These are phyloP conservation scores for Ceratobasidium sp. DNA, from an alignment of 1,284 basidiomycete genomes.

Conservation along the genomic window DNA sequence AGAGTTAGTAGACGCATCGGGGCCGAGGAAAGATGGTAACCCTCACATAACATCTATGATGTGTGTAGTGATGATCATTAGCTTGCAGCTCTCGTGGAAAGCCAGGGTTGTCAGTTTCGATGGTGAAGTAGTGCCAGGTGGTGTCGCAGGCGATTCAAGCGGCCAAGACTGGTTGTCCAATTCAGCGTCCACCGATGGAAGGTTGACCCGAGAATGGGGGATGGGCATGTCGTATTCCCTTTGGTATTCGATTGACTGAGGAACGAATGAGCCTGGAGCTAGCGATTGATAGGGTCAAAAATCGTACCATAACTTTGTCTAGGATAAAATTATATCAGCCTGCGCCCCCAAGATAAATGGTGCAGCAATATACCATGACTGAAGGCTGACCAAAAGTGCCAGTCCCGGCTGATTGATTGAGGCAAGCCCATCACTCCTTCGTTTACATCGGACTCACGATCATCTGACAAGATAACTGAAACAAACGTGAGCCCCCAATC, in stretches of 20 bases:
- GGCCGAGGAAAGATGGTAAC: not conserved
- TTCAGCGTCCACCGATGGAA: slow-evolving; percentile 11
- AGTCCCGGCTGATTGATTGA: slow-evolving; percentile 66
- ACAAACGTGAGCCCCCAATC: not conserved
- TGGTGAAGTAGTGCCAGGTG: not conserved
- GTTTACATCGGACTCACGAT: slow-evolving; percentile 67
- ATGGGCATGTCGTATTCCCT: slow-evolving; percentile 65
- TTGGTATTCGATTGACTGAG: slow-evolving; percentile 53
- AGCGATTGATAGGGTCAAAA: slow-evolving; percentile 48
- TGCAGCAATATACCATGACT: slow-evolving; percentile 57
- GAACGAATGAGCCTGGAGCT: not conserved
- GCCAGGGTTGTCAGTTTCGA: slow-evolving; percentile 60
- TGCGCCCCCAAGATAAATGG: slow-evolving; percentile 57
- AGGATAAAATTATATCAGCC: not conserved
- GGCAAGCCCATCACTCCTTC: slow-evolving; percentile 63
- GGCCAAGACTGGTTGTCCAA: slow-evolving; percentile 23
- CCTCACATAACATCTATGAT: slow-evolving; percentile 72
- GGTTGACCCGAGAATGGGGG: slow-evolving; percentile 47
- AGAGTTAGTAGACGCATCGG: not conserved
- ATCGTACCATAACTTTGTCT: slow-evolving; percentile 37
- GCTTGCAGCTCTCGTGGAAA: slow-evolving; percentile 66
- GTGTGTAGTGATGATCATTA: slow-evolving; percentile 66
- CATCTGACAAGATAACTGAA: slow-evolving; percentile 68
- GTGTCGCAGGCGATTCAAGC: not conserved
- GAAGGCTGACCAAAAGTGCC: slow-evolving; percentile 69